Conservation (phyloP, 306 rosid species). For the Styphnolobium japonicum region DNA sequence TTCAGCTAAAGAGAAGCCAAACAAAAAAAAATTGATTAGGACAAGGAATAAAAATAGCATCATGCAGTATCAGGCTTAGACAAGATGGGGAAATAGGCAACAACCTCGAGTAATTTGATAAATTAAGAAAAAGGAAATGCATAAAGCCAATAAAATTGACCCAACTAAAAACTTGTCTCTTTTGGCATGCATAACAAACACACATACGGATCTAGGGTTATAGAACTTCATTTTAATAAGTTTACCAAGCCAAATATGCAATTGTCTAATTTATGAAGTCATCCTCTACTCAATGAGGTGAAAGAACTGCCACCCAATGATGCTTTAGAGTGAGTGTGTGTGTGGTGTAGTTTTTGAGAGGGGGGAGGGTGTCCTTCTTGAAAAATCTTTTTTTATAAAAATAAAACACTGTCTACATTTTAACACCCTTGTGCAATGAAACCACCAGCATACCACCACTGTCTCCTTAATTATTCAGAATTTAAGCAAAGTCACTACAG, state of each 20-base stretch:
- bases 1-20: conserved; percentile 42
- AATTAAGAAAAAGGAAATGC: background rate
- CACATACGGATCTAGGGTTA: background rate
- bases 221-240: background rate
- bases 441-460: background rate
- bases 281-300: background rate
- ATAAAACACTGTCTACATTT: background rate
- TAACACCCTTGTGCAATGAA: background rate
- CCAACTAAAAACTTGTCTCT: background rate
- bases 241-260: background rate
- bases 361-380: too few relatives aligned
- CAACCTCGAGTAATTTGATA: background rate
- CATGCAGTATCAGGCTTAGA: background rate
- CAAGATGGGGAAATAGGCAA: background rate
- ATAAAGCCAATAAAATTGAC: background rate
- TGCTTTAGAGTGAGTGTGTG: too few relatives aligned
- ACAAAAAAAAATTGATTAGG: background rate
- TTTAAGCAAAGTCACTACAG: background rate
- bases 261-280: background rate
- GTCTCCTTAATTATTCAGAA: background rate
- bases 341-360: too few relatives aligned
- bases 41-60: conserved; percentile 4
- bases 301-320: background rate
- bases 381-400: too few relatives aligned
- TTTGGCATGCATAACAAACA: background rate